Base-by-base conservation (phyloP, 345 rosid species). In the Lepidium didymum region DNA sequence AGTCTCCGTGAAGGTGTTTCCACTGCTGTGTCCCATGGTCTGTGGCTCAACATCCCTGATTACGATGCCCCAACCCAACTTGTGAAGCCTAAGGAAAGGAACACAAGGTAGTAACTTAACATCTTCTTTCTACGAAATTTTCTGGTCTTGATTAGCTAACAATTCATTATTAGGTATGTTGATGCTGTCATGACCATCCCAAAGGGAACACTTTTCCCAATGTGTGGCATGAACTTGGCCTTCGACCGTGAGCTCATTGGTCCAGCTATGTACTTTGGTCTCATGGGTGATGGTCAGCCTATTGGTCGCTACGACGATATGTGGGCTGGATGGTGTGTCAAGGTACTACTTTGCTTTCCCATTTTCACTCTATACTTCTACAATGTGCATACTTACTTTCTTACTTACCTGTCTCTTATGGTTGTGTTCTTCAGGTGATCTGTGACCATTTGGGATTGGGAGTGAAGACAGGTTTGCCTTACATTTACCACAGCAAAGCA, bases 211-310 rank as follows among this genome's bases (percentile, higher is more conserved):
- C 83, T 93, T 51, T 93, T 93, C 88, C 98, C 97, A 0, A 93
- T 90, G 98, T 90, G 98, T 64, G 97, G 98, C 7, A 93, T 93
- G 98, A 93, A 93, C 68, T 78, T 93, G 81, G 86, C 85, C 2
- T 93, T 93, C 13, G 84, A 90, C 78, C 97, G 98, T 56, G 87
- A 88, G 23, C 80, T 93, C 75, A 77, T 77, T 41, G 80, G 80
- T 2, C 80, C 80, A 8, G 77, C 80, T 38, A 77, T 77, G 80
- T 77, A 77, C 77, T 77, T 77, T 55, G 80, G 80, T 71, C 80
- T 72, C 66, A 77, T 77, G 80, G 80, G 80, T 61, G 80, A 77
- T 77, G 80, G 80, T 61, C 80, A 77, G 62, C 80, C 80, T 40
- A 77, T 77, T 77, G 80, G 80, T 67, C 77, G 80, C 1, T 77